phyloP scores from a whole-genome alignment of 2,329 filamentous ascomycete species.

The Cercospora canescens region DNA sequence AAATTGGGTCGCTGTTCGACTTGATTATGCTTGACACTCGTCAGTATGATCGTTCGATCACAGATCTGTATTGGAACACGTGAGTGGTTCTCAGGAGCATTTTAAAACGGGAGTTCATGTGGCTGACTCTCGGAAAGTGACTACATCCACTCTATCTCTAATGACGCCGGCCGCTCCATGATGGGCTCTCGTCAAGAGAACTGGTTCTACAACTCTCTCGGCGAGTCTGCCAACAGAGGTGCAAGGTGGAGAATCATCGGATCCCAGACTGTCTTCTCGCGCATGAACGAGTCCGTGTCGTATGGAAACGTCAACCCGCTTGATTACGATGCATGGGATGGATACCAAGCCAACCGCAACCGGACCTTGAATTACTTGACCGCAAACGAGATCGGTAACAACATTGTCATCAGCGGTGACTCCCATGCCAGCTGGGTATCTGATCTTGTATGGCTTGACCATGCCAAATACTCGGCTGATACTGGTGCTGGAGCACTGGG shows the following conservation, averaged over 20 bases:
- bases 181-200: constrained; percentile 74
- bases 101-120: too few species aligned
- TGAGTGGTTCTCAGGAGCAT: neutral
- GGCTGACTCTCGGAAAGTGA: constrained; percentile 26
- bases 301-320: constrained; percentile 46
- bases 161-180: constrained; percentile 66
- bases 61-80: constrained; percentile 46
- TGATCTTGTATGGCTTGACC: constrained; percentile 48
- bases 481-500: constrained; percentile 46
- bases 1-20: constrained; percentile 65
- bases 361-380: constrained; percentile 67
- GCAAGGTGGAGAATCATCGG: constrained; percentile 71
- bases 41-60: constrained; percentile 68
- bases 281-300: constrained; percentile 50
- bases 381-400: constrained; percentile 69
- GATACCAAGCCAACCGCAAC: constrained; percentile 70
- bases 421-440: constrained; percentile 63
- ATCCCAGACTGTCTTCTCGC: constrained; percentile 67
- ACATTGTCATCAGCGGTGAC: constrained; percentile 71
- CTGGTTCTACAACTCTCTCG: constrained; percentile 64
- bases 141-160: constrained; percentile 54
- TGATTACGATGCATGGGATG: constrained; percentile 64
- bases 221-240: constrained; percentile 56
- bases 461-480: constrained; percentile 39
- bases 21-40: constrained; percentile 69